Conservation (phyloP, 2,329 filamentous ascomycete genomes). For the Leptodontidium sp. region DNA sequence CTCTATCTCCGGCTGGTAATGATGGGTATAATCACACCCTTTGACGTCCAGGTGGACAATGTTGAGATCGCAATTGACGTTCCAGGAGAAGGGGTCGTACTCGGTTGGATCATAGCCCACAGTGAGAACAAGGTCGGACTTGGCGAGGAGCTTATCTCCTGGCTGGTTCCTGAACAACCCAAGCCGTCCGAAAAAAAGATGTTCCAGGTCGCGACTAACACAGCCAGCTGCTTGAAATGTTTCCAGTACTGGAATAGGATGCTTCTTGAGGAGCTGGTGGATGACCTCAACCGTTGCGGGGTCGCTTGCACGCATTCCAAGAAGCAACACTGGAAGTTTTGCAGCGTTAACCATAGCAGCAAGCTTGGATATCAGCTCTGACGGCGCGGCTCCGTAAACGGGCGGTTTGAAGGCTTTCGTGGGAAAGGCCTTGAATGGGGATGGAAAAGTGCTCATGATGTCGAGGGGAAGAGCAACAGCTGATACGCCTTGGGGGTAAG, state of each 20-base stretch:
- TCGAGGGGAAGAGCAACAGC: conserved; percentile 56
- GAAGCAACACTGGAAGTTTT: conserved; percentile 54
- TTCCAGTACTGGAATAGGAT: conserved; percentile 56
- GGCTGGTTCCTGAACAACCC: conserved; percentile 59
- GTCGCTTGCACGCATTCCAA: conserved; percentile 54
- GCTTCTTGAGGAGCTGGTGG: conserved; percentile 51
- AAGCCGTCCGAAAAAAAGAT: conserved; percentile 56
- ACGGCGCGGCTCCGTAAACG: conserved; percentile 51
- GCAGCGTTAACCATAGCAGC: conserved; percentile 48
- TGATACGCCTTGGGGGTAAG: conserved; percentile 53
- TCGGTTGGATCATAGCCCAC: conserved; percentile 58
- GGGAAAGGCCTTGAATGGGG: conserved; percentile 49
- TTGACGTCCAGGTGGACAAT: conserved; percentile 56
- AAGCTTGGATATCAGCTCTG: conserved; percentile 46
- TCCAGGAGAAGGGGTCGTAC: conserved; percentile 57
- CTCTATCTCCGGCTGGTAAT: conserved; percentile 33
- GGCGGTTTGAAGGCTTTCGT: conserved; percentile 51
- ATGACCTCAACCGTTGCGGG: conserved; percentile 52
- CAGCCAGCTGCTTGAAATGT: conserved; percentile 59
- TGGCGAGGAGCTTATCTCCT: conserved; percentile 54
- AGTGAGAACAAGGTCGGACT: conserved; percentile 54
- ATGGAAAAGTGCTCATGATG: conserved; percentile 40
- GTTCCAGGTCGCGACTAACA: conserved; percentile 52
- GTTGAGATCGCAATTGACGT: conserved; percentile 49
- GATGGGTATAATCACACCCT: conserved; percentile 44